Evolutionary conservation across 2,329 filamentous ascomycete genomes (phyloP).

Genomic region (Phialemonium atrogriseum): DNA sequence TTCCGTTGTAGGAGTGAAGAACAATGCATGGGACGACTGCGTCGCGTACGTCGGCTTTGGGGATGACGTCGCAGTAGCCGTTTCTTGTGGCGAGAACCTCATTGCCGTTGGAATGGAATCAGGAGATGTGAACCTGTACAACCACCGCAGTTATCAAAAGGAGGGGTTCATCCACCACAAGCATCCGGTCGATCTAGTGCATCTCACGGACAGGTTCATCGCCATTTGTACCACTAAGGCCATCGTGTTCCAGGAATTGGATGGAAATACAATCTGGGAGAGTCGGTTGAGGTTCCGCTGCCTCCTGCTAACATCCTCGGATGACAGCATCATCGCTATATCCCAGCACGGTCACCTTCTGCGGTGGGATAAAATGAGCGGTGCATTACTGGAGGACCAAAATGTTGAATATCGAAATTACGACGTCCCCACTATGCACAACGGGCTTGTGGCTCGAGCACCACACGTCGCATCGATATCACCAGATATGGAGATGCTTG

Average conservation of each 20-base stretch:
- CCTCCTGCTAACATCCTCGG: conserved; percentile 6
- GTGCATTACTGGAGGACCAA: conserved; percentile 9
- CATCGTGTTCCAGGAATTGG: conserved; percentile 7
- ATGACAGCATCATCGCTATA: conserved; percentile 5
- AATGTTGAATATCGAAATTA: conserved; percentile 5
- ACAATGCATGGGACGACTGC: conserved; percentile 13
- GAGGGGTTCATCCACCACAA: conserved; percentile 2
- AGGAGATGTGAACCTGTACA: conserved; percentile 8
- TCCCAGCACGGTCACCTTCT: conserved; percentile 9
- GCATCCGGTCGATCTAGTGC: conserved; percentile 8
- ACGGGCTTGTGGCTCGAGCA: conserved; percentile 3
- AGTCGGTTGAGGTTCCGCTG: conserved; percentile 8
- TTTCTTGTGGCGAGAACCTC: conserved; percentile 9
- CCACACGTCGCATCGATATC: conserved; percentile 11
- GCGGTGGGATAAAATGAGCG: conserved; percentile 10
- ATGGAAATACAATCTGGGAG: conserved; percentile 9
- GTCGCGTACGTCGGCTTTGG: conserved; percentile 9
- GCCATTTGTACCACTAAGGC: conserved; percentile 6
- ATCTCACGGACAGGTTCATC: conserved; percentile 4
- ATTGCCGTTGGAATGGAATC: conserved; percentile 12
- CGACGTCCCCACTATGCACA: conserved; percentile 4
- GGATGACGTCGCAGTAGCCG: conserved; percentile 6
- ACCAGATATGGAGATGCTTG: conserved; percentile 13
- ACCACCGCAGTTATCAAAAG: conserved; percentile 9
- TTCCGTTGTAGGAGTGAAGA: conserved; percentile 7